These are phyloP conservation scores for Curvularia verruculosa DNA, from an alignment of 2,329 filamentous ascomycete species.

Conservation along the genomic window DNA sequence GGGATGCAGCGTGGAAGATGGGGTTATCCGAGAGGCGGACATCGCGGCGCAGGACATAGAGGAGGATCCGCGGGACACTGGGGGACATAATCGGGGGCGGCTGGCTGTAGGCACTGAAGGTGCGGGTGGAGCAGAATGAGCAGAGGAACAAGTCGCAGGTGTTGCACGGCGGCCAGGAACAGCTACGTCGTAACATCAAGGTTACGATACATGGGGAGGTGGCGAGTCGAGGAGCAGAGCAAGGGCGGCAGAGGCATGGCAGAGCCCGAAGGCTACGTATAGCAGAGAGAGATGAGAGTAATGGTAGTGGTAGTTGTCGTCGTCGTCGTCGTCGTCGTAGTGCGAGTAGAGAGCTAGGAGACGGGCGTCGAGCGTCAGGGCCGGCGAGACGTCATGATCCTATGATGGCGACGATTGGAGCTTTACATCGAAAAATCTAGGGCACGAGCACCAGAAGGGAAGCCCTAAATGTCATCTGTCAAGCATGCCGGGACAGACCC, in stretches of 20 bases:
- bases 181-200: conserved; percentile 43
- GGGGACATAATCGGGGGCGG: conserved; percentile 29
- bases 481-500: conserved; percentile 28
- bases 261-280: conserved; percentile 24
- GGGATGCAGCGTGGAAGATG: conserved; percentile 64
- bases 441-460: conserved; percentile 31
- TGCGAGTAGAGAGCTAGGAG: neutral
- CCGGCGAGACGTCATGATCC: conserved; percentile 32
- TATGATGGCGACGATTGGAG: conserved; percentile 25
- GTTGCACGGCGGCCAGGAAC: conserved; percentile 40
- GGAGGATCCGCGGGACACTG: conserved; percentile 57
- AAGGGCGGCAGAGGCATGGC: conserved; percentile 23
- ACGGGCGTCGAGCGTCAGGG: conserved; percentile 9
- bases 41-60: conserved; percentile 76
- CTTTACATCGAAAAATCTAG: conserved; percentile 29
- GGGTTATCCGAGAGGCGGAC: conserved; percentile 77
- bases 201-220: conserved; percentile 20
- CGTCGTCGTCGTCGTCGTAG: too few species aligned
- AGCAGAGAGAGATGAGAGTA: conserved; percentile 2
- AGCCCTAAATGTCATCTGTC: conserved; percentile 35
- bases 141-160: conserved; percentile 35
- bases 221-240: conserved; percentile 16
- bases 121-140: conserved; percentile 29
- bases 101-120: conserved; percentile 18
- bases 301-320: too few species aligned